Evolutionary conservation across 139 green algal genomes (phyloP).

Genomic region (Closterium sp.): DNA sequence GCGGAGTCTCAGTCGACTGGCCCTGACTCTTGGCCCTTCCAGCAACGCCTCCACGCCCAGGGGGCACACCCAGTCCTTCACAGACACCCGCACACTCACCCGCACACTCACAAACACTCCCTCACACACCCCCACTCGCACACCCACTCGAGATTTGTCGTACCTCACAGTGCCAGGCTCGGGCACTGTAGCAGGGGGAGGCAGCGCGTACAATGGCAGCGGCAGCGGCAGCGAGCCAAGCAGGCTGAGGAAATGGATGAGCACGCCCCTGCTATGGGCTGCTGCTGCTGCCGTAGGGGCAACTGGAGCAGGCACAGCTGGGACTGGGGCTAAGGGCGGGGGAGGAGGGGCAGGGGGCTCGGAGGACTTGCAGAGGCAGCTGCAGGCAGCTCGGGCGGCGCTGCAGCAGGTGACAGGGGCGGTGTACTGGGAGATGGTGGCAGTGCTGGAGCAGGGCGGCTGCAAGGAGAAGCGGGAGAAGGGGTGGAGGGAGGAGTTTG

Average conservation of each 20-base stretch:
- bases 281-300: neutral
- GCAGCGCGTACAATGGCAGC: neutral
- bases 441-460: neutral
- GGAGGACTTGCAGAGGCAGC: neutral
- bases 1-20: neutral
- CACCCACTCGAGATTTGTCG: neutral
- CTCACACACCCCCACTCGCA: neutral
- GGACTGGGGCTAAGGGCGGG: neutral
- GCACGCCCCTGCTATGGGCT: neutral
- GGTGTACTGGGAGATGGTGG: neutral
- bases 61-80: neutral
- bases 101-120: neutral
- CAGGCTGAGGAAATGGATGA: neutral
- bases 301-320: neutral
- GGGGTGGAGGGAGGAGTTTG: neutral
- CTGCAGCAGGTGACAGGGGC: neutral
- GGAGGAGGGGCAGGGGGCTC: neutral
- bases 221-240: neutral
- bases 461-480: neutral
- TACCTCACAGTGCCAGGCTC: neutral
- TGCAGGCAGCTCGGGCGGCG: neutral
- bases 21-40: neutral
- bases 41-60: neutral
- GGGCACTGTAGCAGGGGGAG: neutral
- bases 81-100: neutral